Percentiles rank a stretch among this genome's conserved stretches.
phyloP scores from a whole-genome alignment of 2,329 filamentous ascomycete species.

The Orbilia brochopaga region DNA sequence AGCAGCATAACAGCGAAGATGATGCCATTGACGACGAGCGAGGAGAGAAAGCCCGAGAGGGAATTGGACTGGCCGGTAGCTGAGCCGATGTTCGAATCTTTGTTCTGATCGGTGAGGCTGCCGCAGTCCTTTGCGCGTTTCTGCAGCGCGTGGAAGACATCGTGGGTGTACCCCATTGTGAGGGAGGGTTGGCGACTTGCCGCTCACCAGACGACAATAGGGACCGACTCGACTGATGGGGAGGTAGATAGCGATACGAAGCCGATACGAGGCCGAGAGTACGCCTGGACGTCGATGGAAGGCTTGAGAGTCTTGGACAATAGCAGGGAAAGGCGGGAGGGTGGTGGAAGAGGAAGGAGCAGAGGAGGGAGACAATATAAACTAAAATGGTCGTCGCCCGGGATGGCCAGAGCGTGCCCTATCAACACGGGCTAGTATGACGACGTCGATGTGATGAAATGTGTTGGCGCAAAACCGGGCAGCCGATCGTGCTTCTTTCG shows the following conservation, averaged over 20 bases:
- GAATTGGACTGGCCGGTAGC: conserved; percentile 56
- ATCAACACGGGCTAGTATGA: background rate
- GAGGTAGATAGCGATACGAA: background rate
- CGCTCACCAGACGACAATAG: conserved; percentile 22
- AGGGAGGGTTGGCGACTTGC: conserved; percentile 33
- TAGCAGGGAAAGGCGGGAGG: background rate
- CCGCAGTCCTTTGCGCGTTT: conserved; percentile 41
- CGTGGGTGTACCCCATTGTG: conserved; percentile 49
- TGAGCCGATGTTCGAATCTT: conserved; percentile 56
- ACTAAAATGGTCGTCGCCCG: background rate
- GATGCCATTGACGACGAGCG: conserved; percentile 61
- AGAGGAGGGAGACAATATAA: background rate
- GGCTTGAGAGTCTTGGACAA: background rate
- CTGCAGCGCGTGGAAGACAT: conserved; percentile 29
- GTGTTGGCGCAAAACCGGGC: conserved; percentile 29
- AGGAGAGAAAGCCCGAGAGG: conserved; percentile 61
- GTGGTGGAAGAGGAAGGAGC: background rate
- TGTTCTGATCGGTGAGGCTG: conserved; percentile 32
- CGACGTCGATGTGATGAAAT: background rate
- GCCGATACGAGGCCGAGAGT: too few relatives aligned
- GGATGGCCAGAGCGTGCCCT: background rate
- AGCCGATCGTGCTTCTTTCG: conserved; percentile 4
- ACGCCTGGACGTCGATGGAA: background rate
- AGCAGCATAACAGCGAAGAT: conserved; percentile 60
- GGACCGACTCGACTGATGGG: background rate